Conservation (phyloP, 2,329 filamentous ascomycete genomes). For the Phoma sp. region DNA sequence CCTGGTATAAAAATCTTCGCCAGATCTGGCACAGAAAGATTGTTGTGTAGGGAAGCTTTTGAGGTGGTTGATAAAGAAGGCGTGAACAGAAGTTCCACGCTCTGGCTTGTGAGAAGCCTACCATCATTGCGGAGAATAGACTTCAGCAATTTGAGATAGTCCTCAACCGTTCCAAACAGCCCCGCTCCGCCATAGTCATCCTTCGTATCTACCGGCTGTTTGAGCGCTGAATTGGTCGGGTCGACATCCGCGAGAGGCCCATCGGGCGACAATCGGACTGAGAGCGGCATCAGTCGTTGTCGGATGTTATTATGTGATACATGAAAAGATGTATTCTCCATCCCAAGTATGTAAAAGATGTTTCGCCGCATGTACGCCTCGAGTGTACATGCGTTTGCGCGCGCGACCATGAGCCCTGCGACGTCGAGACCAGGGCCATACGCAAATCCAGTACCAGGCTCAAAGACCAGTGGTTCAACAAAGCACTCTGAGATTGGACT, state of each 20-base stretch:
- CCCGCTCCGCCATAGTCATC: conserved; percentile 32
- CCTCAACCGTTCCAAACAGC: conserved; percentile 26
- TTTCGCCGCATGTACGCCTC: conserved; percentile 36
- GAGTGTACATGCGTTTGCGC: conserved; percentile 26
- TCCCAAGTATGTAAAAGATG: conserved; percentile 32
- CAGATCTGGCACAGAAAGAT: conserved; percentile 7
- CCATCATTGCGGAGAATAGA: conserved; percentile 28
- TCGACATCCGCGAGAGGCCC: conserved; percentile 14
- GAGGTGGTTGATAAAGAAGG: conserved; percentile 15
- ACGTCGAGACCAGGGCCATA: conserved; percentile 35
- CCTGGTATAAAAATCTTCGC: conserved; percentile 28
- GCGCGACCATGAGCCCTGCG: conserved; percentile 34
- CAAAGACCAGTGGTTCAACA: conserved; percentile 32
- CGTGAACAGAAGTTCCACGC: conserved; percentile 24
- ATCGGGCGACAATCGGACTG: conserved; percentile 12
- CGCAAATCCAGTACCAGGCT: conserved; percentile 30
- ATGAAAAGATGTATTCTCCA: conserved; percentile 33
- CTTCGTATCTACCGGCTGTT: conserved; percentile 11
- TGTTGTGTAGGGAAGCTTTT: conserved; percentile 10
- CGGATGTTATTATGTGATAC: conserved; percentile 18
- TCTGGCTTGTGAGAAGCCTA: conserved; percentile 22
- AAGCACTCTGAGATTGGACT: conserved; percentile 21
- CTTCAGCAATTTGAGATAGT: conserved; percentile 30
- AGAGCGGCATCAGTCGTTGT: conserved; percentile 27
- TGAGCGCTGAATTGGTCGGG: background rate